phyloP scores from a whole-genome alignment of 1,139 yeast genomes.

The Hemisphaericaspora subhashii region DNA sequence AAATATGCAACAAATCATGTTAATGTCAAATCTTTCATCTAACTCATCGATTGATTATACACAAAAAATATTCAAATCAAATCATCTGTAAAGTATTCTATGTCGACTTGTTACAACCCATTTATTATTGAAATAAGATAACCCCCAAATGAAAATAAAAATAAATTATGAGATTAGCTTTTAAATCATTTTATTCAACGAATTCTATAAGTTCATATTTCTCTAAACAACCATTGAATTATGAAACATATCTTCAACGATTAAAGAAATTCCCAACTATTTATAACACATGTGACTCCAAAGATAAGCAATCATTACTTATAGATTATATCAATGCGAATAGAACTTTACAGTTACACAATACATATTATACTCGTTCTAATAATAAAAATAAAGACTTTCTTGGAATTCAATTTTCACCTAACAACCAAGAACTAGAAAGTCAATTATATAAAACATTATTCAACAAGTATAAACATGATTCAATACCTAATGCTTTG shows the following conservation, averaged over 20 bases:
- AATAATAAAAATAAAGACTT: slow-evolving; percentile 10
- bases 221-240: slow-evolving; percentile 26
- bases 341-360: slow-evolving; percentile 19
- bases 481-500: slow-evolving; percentile 8
- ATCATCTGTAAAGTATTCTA: no score
- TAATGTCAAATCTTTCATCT: no score
- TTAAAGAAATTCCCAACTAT: slow-evolving; percentile 13
- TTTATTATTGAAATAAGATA: neutral
- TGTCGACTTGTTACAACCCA: no score
- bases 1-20: no score
- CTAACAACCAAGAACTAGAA: slow-evolving; percentile 20
- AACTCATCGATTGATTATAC: no score
- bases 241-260: slow-evolving; percentile 26
- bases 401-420: slow-evolving; percentile 13
- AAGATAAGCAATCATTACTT: slow-evolving; percentile 13
- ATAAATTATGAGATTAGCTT: neutral
- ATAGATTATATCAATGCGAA: slow-evolving; percentile 27
- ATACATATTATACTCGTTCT: slow-evolving; percentile 4
- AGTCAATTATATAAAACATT: slow-evolving; percentile 17
- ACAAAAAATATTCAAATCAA: no score
- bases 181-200: slow-evolving; percentile 2
- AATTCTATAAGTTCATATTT: slow-evolving; percentile 12
- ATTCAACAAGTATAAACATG: slow-evolving; percentile 10
- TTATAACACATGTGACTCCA: neutral
- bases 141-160: neutral